phyloP scores from a whole-genome alignment of 2,329 filamentous ascomycete species.

The Diaporthe velutina region DNA sequence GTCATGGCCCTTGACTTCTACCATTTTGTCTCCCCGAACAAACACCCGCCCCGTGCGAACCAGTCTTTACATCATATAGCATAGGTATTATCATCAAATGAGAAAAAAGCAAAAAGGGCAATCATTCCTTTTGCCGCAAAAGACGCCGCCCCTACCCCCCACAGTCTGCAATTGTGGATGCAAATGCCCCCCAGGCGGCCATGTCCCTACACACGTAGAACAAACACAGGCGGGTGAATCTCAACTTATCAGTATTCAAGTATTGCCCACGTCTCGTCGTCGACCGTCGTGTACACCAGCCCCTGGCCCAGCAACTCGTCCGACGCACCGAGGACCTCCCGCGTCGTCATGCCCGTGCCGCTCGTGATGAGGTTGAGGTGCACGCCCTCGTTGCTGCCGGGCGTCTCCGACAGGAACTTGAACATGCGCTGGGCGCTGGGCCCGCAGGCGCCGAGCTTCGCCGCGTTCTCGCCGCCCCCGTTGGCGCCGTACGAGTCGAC shows the following conservation, averaged over 20 bases:
- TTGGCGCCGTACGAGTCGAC: slow-evolving; percentile 63
- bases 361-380: slow-evolving; percentile 83
- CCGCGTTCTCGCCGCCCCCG: slow-evolving; percentile 53
- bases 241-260: slow-evolving; percentile 69
- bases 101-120: slow-evolving; percentile 34
- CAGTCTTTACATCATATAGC: slow-evolving; percentile 39
- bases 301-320: slow-evolving; percentile 83
- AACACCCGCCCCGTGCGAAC: slow-evolving; percentile 12
- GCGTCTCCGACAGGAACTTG: slow-evolving; percentile 73
- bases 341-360: slow-evolving; percentile 72
- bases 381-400: slow-evolving; percentile 84
- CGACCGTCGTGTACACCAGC: slow-evolving; percentile 89
- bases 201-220: slow-evolving; percentile 8
- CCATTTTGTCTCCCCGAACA: slow-evolving; percentile 10
- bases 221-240: slow-evolving; percentile 2
- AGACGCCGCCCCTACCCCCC: slow-evolving; percentile 36
- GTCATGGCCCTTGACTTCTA: slow-evolving; percentile 7
- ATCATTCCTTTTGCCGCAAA: slow-evolving; percentile 34
- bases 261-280: slow-evolving; percentile 92
- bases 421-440: slow-evolving; percentile 77
- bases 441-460: slow-evolving; percentile 63
- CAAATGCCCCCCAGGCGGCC: slow-evolving; percentile 5
- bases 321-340: slow-evolving; percentile 80
- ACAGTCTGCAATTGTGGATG: slow-evolving; percentile 26
- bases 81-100: slow-evolving; percentile 37